Conservation (phyloP, 345 rosid species). For the Populus simonii region DNA sequence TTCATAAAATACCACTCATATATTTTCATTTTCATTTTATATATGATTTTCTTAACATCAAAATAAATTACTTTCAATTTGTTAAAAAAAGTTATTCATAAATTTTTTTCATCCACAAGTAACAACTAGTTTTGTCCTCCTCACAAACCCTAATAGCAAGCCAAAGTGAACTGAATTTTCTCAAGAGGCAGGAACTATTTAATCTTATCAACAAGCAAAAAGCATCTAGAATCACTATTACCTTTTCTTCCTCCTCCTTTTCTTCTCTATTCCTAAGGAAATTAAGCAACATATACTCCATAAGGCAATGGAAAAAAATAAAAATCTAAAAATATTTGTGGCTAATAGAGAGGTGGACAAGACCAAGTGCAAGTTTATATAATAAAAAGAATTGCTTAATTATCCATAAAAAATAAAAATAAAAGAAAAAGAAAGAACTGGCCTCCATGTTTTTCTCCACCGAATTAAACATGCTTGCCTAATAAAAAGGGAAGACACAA, state of each 20-base stretch:
- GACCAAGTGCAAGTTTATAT: not conserved
- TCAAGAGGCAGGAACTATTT: not conserved
- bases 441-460: not conserved
- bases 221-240: not conserved
- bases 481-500: conserved; percentile 30
- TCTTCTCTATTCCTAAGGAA: not conserved
- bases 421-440: not conserved
- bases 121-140: not conserved
- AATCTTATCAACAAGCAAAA: not conserved
- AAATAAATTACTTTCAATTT: no score
- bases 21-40: no score
- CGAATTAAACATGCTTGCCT: conserved; percentile 23
- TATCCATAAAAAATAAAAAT: not conserved
- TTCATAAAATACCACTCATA: no score
- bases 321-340: not conserved
- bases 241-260: not conserved
- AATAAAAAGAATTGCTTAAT: not conserved
- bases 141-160: not conserved
- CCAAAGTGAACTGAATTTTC: not conserved
- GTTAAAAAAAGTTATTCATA: no score
- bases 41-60: not conserved
- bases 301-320: no score
- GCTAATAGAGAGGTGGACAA: not conserved
- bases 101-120: not conserved
- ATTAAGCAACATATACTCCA: not conserved